phyloP scores from a whole-genome alignment of 768 basidiomycete genomes.

The Coprinopsis strossmayeri region DNA sequence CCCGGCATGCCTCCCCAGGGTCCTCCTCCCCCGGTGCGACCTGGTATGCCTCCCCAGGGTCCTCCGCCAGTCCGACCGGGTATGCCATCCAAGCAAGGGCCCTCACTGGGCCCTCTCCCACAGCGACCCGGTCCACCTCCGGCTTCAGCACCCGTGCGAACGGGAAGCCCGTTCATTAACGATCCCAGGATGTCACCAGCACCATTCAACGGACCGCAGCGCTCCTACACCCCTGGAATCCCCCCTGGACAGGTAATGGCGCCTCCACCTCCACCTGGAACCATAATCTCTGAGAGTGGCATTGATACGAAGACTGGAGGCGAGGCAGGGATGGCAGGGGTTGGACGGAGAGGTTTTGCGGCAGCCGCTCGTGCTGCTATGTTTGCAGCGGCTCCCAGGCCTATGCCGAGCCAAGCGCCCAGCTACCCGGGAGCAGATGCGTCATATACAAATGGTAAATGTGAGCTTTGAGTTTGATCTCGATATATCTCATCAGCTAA shows the following conservation, averaged over 20 bases:
- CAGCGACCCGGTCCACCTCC: not conserved
- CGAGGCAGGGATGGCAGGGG: conserved; percentile 85
- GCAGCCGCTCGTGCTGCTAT: conserved; percentile 57
- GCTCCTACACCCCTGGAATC: conserved; percentile 6
- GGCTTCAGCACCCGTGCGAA: not conserved
- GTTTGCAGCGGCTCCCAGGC: conserved; percentile 21
- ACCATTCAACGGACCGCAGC: not conserved
- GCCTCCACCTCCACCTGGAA: not conserved
- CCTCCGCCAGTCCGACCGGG: not conserved
- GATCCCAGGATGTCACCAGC: not conserved
- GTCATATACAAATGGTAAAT: conserved; percentile 35
- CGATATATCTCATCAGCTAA: conserved; percentile 9
- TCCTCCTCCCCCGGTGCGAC: not conserved
- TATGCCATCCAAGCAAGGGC: not conserved
- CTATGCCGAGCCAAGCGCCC: conserved; percentile 36
- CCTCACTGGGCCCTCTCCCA: conserved; percentile 4
- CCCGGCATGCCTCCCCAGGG: not conserved
- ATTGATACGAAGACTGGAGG: conserved; percentile 72
- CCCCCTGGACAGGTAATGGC: conserved; percentile 8
- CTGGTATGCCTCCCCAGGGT: not conserved
- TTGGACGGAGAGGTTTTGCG: conserved; percentile 79
- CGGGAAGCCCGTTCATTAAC: conserved; percentile 1
- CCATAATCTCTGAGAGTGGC: conserved; percentile 21
- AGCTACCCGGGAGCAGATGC: no score
- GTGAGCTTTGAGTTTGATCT: conserved; percentile 6